Evolutionary conservation across 768 basidiomycete species (phyloP), one percentile per base, ranked within the genome.

Genomic region (Suillus tomentosus): DNA sequence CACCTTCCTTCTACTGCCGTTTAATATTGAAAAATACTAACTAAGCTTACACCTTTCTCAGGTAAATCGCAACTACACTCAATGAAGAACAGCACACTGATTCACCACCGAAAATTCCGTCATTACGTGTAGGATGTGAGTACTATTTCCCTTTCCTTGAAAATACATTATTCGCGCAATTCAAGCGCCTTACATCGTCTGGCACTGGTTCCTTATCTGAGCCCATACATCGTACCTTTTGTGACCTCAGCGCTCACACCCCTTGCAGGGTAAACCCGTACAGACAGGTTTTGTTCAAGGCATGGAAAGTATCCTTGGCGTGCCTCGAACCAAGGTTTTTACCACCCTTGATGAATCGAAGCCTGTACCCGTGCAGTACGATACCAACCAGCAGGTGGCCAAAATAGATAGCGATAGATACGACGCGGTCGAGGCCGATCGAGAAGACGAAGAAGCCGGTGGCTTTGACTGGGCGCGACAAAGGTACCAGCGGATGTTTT

Each of bases 261-360:
- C 27, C 63, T 65, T 48, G 36, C 67, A 93, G 91, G 81, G 79
- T 45, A 86, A 86, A 71, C 74, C 78, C 3, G 70, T 95, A 5
- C 95, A 97, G 79, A 90, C 86, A 0, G 92, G 92, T 10, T 94
- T 96, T 76, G 83, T 80, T 8, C 72, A 74, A 51, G 92, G 90
- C 19, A 97, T 97, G 95, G 94, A 97, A 69, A 77, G 77, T 47
- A 74, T 92, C 5, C 80, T 97, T 36, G 89, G 86, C 45, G 86
- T 91, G n/a, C 76, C 65, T 17, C 65, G 74, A 45, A 42, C 66
- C 67, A 40, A 72, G 70, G 61, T 64, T 56, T 59, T 34, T 24
- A 53, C 58, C 31, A 51, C 17, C 13, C 5, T 64, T 17, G 63
- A 64, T 17, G 45, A 67, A 17, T 51, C 63, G 48, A 60, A 27